These are phyloP conservation scores for Skeletonema potamos DNA, from an alignment of 108 stramenopile genomes.

Conservation along the genomic window DNA sequence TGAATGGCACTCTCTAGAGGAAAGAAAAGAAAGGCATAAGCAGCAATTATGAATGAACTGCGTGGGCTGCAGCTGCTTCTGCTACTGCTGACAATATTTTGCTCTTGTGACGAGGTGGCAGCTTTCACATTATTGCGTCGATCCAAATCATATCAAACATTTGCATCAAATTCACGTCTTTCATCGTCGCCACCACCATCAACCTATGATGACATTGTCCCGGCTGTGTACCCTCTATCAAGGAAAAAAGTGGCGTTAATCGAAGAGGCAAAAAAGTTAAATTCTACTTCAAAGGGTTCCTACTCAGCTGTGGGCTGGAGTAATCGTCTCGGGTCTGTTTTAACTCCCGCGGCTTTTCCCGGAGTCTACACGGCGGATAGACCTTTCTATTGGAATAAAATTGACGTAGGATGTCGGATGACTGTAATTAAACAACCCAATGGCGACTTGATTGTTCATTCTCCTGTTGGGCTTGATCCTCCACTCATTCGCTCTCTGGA, in stretches of 20 bases:
- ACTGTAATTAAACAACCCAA: constrained; percentile 58
- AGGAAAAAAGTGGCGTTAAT: constrained; percentile 23
- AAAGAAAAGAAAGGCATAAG: no score
- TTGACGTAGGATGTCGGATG: constrained; percentile 87
- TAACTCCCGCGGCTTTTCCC: constrained; percentile 64
- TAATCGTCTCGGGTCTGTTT: constrained; percentile 57
- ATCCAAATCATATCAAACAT: not conserved
- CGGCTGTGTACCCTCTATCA: constrained; percentile 28
- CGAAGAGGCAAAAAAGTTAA: constrained; percentile 30
- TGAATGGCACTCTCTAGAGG: no score
- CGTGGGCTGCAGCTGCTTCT: not conserved
- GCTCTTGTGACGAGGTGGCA: not conserved
- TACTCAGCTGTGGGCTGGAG: constrained; percentile 52
- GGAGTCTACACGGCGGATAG: constrained; percentile 78
- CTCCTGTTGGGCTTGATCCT: constrained; percentile 64
- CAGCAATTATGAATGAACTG: not conserved
- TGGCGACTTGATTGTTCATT: constrained; percentile 71
- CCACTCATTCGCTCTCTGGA: constrained; percentile 51
- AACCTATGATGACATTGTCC: not conserved
- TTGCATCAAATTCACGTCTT: not conserved
- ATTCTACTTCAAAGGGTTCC: constrained; percentile 28
- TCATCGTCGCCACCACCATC: not conserved
- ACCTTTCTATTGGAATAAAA: constrained; percentile 83
- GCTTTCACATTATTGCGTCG: not conserved
- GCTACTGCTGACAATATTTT: not conserved